These are phyloP conservation scores for Trichoderma sp. DNA, from an alignment of 2,329 filamentous ascomycete species.

Conservation along the genomic window DNA sequence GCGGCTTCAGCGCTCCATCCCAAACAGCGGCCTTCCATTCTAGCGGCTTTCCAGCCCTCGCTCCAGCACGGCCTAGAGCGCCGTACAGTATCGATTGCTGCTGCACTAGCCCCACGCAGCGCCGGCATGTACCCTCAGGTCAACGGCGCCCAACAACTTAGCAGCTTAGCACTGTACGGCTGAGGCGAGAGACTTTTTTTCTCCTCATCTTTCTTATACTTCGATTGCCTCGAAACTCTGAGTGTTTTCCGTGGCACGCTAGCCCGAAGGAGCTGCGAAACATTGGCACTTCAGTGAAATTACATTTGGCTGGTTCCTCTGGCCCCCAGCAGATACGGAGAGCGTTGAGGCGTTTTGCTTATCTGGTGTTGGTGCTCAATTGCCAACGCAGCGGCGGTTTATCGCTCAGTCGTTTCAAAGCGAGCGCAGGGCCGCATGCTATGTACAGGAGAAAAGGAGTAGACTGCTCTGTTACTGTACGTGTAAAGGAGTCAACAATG, in stretches of 20 bases:
- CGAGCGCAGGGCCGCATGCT: neutral
- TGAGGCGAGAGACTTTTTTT: conserved; percentile 13
- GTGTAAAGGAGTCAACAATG: neutral
- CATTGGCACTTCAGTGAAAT: neutral
- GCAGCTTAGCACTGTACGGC: no score
- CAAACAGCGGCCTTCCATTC: neutral
- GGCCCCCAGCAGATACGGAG: neutral
- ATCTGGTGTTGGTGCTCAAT: neutral
- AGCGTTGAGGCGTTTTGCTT: neutral
- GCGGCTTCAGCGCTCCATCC: neutral
- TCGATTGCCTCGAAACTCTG: neutral
- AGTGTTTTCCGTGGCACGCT: conserved; percentile 19
- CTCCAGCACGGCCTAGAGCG: neutral
- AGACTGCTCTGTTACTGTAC: no score
- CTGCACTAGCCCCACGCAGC: conserved; percentile 14
- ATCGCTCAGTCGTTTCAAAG: neutral
- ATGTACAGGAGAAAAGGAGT: no score
- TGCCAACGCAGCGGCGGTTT: neutral
- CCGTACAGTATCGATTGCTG: conserved; percentile 18
- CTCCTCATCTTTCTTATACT: no score
- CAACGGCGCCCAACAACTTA: neutral
- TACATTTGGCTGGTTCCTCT: neutral
- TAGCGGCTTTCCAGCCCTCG: conserved; percentile 9
- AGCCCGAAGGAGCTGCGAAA: conserved; percentile 7
- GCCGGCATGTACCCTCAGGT: conserved; percentile 12